These are phyloP conservation scores for Pseudoscleropodium purum DNA, from an alignment of 225 moss, liverwort and hornwort genomes.

Conservation along the genomic window DNA sequence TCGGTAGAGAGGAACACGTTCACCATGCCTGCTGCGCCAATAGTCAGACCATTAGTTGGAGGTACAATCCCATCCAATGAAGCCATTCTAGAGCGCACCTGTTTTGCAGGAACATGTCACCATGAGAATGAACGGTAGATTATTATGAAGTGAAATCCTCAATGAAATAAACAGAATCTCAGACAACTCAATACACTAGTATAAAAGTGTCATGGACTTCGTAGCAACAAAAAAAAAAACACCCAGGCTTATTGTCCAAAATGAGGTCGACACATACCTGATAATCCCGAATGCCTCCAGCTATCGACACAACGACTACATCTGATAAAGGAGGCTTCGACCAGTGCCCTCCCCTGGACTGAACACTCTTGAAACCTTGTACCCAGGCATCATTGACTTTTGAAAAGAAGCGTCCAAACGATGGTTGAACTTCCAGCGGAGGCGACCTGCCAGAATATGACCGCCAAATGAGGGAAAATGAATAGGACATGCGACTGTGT, in stretches of 20 bases:
- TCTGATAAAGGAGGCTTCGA: conserved; percentile 62
- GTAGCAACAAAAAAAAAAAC: not conserved
- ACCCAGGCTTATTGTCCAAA: not conserved
- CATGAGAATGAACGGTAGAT: conserved; percentile 6
- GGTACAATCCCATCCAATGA: conserved; percentile 92
- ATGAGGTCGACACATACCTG: conserved; percentile 49
- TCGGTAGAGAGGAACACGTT: conserved; percentile 97
- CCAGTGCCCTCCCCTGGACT: conserved; percentile 30
- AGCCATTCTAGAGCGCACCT: conserved; percentile 96
- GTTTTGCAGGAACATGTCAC: conserved; percentile 21
- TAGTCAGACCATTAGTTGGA: conserved; percentile 88
- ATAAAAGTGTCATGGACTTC: not conserved
- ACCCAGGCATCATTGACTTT: conserved; percentile 93
- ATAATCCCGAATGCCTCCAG: conserved; percentile 91
- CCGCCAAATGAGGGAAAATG: not conserved
- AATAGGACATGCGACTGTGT: not conserved
- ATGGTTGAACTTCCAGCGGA: conserved; percentile 92
- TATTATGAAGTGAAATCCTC: not conserved
- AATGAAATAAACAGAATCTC: not conserved
- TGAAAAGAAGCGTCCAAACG: conserved; percentile 82
- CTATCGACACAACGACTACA: conserved; percentile 91
- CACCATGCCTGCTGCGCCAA: conserved; percentile 94
- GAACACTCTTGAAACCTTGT: conserved; percentile 54
- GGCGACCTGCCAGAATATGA: conserved; percentile 50
- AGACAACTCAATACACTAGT: not conserved